Percentiles rank a stretch among this genome's conserved stretches.
These are phyloP conservation scores for Cladophialophora immunda DNA, from an alignment of 2,329 filamentous ascomycete species.

Conservation along the genomic window DNA sequence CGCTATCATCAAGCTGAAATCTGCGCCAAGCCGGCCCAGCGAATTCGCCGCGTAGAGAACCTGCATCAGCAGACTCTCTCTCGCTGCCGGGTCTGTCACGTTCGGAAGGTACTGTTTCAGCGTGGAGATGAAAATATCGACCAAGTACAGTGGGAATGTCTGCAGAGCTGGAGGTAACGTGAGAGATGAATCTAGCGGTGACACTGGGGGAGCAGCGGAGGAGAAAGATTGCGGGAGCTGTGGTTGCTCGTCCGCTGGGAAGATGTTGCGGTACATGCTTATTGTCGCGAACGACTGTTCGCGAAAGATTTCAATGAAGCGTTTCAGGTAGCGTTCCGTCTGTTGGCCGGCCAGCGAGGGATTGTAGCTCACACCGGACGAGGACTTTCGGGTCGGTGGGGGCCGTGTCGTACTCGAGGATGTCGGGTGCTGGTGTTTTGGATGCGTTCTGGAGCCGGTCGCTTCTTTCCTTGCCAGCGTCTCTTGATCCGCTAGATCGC, in stretches of 20 bases:
- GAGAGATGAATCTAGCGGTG: constrained; percentile 38
- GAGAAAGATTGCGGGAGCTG: constrained; percentile 44
- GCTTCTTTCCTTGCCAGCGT: constrained; percentile 56
- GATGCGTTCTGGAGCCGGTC: background rate
- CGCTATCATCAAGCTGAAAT: constrained; percentile 89
- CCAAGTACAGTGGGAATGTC: constrained; percentile 84
- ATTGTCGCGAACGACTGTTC: constrained; percentile 97
- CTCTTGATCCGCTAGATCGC: constrained; percentile 90
- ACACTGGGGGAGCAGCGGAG: constrained; percentile 23
- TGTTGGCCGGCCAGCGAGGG: constrained; percentile 72
- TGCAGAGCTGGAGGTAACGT: constrained; percentile 78
- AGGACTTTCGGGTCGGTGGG: constrained; percentile 17
- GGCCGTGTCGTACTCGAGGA: constrained; percentile 1
- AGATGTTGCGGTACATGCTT: constrained; percentile 92
- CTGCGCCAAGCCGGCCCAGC: constrained; percentile 85
- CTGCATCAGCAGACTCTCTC: constrained; percentile 41
- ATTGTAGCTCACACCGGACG: constrained; percentile 23
- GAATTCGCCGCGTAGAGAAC: constrained; percentile 70
- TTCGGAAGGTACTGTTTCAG: constrained; percentile 41
- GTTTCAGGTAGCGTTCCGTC: constrained; percentile 91
- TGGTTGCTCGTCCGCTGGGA: constrained; percentile 56
- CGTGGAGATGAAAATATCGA: constrained; percentile 81
- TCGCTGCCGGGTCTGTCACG: constrained; percentile 62
- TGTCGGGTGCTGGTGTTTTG: constrained; percentile 20
- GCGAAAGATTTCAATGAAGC: constrained; percentile 96